Percentiles rank a stretch among this genome's conserved stretches.
These are phyloP conservation scores for Penicillium janthinellum DNA, from an alignment of 2,329 filamentous ascomycete species.

Conservation along the genomic window DNA sequence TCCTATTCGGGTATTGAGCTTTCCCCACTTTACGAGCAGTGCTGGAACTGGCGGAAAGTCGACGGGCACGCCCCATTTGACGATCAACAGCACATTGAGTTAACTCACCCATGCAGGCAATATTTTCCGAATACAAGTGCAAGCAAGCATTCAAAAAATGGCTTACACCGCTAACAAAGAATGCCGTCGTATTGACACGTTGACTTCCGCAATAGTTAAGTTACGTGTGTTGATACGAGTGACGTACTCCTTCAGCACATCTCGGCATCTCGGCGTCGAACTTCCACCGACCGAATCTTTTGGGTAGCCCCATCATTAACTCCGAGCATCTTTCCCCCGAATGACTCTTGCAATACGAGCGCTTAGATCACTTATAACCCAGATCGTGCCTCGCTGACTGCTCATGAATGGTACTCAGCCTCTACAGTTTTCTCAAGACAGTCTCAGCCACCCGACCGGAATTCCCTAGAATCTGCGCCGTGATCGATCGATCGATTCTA, in stretches of 20 bases:
- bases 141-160: not conserved
- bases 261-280: slow-evolving; percentile 3
- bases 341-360: slow-evolving; percentile 3
- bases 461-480: not conserved
- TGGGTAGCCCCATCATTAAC: not conserved
- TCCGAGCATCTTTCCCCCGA: not conserved
- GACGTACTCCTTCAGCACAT: not conserved
- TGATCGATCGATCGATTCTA: slow-evolving; percentile 14
- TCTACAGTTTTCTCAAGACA: not conserved
- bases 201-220: too few species aligned
- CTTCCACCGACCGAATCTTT: slow-evolving; percentile 1
- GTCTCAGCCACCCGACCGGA: not conserved
- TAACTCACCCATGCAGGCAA: not conserved
- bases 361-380: not conserved
- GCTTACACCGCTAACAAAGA: not conserved
- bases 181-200: not conserved
- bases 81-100: not conserved
- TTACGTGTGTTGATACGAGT: too few species aligned
- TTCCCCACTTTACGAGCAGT: too few species aligned
- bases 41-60: not conserved
- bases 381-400: not conserved
- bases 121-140: not conserved
- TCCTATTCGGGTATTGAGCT: too few species aligned
- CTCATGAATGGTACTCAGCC: too few species aligned
- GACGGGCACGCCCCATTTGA: not conserved